These are phyloP conservation scores for Peronospora farinosa DNA, from an alignment of 352 stramenopile species.

Conservation along the genomic window DNA sequence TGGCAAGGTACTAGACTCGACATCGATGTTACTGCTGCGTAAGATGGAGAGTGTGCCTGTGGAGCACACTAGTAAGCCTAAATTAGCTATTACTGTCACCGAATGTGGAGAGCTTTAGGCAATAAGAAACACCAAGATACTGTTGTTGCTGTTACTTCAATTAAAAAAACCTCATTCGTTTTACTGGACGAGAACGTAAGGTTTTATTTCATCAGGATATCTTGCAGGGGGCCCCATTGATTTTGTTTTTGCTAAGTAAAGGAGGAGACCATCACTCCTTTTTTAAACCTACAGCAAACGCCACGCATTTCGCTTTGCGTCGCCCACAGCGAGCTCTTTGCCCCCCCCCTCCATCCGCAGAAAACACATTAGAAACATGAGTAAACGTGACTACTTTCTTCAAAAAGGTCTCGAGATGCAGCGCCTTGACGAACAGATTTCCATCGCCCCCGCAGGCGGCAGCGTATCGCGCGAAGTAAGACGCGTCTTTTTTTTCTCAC, in stretches of 20 bases:
- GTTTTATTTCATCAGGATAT: conserved; percentile 22
- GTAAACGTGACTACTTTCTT: conserved; percentile 78
- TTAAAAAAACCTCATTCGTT: conserved; percentile 22
- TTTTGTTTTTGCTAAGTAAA: conserved; percentile 27
- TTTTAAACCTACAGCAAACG: conserved; percentile 9
- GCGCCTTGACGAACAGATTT: conserved; percentile 62
- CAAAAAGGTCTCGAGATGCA: conserved; percentile 79
- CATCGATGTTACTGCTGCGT: conserved; percentile 80
- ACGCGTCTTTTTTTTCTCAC: not conserved
- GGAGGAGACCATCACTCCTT: conserved; percentile 32
- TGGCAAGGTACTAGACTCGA: conserved; percentile 86
- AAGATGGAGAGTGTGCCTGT: conserved; percentile 90
- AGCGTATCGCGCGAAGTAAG: conserved; percentile 62
- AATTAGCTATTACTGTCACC: conserved; percentile 80
- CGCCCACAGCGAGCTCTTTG: conserved; percentile 6
- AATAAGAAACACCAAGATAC: too few species aligned
- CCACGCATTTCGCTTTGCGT: conserved; percentile 12
- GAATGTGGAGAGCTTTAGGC: conserved; percentile 87
- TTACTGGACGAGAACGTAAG: conserved; percentile 9
- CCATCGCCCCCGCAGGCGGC: conserved; percentile 15
- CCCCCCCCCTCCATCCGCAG: conserved; percentile 7
- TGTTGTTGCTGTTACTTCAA: too few species aligned
- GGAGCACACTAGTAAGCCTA: conserved; percentile 78
- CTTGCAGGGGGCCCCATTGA: conserved; percentile 21
- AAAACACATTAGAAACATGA: conserved; percentile 63